Conservation (phyloP, 202 grass and related monocot genomes). For the Sporobolus alterniflorus region DNA sequence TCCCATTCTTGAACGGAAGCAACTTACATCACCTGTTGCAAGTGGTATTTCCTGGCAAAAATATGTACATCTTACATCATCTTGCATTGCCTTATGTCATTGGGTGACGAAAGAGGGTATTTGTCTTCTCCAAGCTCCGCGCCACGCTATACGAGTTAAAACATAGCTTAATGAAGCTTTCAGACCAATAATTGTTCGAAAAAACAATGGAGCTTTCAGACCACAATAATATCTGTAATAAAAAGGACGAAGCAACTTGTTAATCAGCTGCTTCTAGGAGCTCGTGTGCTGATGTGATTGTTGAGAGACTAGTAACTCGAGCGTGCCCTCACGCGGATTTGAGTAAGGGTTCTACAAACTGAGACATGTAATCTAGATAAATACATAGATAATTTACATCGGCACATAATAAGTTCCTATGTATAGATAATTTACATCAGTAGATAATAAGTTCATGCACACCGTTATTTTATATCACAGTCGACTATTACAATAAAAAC, state of each 20-base stretch:
- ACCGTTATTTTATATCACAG: too few species aligned
- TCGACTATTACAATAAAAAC: too few species aligned
- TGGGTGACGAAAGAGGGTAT: constrained; percentile 43
- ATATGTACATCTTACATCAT: too few species aligned
- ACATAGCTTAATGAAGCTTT: constrained; percentile 30
- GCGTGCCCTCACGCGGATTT: too few species aligned
- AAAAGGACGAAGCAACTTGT: constrained; percentile 37
- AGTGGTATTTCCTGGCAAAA: constrained; percentile 20
- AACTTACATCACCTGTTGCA: constrained; percentile 17
- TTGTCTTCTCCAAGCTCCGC: constrained; percentile 26
- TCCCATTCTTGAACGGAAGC: constrained; percentile 20
- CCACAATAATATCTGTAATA: not conserved
- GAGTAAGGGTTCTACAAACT: too few species aligned
- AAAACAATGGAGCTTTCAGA: constrained; percentile 29
- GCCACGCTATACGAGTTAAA: constrained; percentile 26
- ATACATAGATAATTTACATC: too few species aligned
- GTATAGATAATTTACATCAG: too few species aligned
- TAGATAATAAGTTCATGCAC: too few species aligned
- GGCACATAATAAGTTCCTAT: too few species aligned
- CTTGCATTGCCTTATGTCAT: constrained; percentile 21
- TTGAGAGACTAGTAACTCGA: not conserved
- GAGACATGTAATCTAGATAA: too few species aligned
- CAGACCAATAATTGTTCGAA: not conserved
- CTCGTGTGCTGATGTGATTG: constrained; percentile 38
- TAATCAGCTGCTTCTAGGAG: not conserved